Percentiles rank a stretch among this genome's conserved stretches.
phyloP scores from a whole-genome alignment of 2,329 filamentous ascomycete species.

The Neurospora sp. region DNA sequence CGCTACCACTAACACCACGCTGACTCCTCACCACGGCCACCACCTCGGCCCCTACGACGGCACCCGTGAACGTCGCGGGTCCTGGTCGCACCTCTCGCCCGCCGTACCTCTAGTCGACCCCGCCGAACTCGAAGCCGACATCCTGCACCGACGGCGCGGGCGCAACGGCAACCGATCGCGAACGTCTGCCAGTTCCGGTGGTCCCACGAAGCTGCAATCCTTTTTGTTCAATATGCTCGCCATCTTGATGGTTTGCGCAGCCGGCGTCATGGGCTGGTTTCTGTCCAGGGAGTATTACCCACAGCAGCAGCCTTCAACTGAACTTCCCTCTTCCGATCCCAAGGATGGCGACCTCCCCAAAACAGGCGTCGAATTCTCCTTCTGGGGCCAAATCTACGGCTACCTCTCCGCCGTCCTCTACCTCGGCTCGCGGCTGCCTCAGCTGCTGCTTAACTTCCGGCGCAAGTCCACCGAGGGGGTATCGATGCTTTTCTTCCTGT shows the following conservation, averaged over 20 bases:
- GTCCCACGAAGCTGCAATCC: conserved; percentile 45
- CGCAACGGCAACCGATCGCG: conserved; percentile 32
- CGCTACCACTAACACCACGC: conserved; percentile 32
- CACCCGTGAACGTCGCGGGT: conserved; percentile 36
- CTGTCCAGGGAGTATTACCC: conserved; percentile 45
- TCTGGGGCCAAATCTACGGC: conserved; percentile 81
- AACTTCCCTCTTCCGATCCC: conserved; percentile 27
- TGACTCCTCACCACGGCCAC: conserved; percentile 1
- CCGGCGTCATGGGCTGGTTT: conserved; percentile 81
- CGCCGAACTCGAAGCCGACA: not conserved
- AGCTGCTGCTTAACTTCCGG: conserved; percentile 84
- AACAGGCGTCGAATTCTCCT: conserved; percentile 50
- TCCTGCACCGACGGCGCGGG: not conserved
- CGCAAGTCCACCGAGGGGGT: conserved; percentile 91
- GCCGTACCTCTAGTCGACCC: conserved; percentile 62
- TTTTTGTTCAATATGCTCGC: conserved; percentile 65
- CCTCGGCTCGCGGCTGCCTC: conserved; percentile 79
- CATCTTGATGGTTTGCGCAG: conserved; percentile 71
- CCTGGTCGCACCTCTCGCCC: conserved; percentile 66
- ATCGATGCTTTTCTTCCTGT: conserved; percentile 89
- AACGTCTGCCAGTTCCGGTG: conserved; percentile 23
- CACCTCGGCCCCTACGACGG: conserved; percentile 1
- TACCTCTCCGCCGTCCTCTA: conserved; percentile 88
- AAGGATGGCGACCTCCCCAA: conserved; percentile 26
- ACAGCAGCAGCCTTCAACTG: conserved; percentile 18